Base-by-base conservation (phyloP, 768 basidiomycete genomes). In the Mycena maculata region DNA sequence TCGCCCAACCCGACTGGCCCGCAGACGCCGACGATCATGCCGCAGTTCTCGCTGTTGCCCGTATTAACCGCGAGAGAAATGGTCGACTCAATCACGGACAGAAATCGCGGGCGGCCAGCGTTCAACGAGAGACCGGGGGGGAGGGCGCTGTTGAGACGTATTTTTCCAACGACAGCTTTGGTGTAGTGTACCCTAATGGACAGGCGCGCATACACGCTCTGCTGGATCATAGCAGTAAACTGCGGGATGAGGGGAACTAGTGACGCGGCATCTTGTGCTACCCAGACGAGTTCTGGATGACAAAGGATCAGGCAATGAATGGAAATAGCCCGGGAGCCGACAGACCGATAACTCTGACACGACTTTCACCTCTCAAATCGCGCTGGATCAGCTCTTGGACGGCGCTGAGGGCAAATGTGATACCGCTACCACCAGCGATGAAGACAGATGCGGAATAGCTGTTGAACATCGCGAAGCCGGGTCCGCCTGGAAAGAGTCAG, bases 391-490 rank as follows among this genome's bases (percentile, higher is more conserved):
- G 77, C 44, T 88, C 86, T 50, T 87, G 82, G 20, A 85, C 80
- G 6, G 80, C 74, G 15, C 83, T 76, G 31, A 89, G 75, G 2
- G 81, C 81, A 63, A 86, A 87, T 5, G 88, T 84, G 74, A 90
- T 86, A 3, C 90, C 90, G 41, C 84, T 85, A 3, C 90, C 90
- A 6, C 88, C 90, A 9, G 79, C 82, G 22, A 89, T 67, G 63
- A 90, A 79, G 49, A 89, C 70, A 2, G 86, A 84, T 6, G 82
- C 82, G 0, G 86, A 85, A 73, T 84, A 89, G 61, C 82, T 85
- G 8, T 81, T 65, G 49, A 84, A 73, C 22, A 86, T 74, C 15
- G 79, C 82, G 67, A 87, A 79, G 2, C 86, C 77, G 59, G 82
- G 71, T 12, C 84, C 82, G 62, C 86, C 33, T 36, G 33, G 8